Evolutionary conservation across 2,329 filamentous ascomycete species (phyloP).

Genomic region (Didymella keratinophila): DNA sequence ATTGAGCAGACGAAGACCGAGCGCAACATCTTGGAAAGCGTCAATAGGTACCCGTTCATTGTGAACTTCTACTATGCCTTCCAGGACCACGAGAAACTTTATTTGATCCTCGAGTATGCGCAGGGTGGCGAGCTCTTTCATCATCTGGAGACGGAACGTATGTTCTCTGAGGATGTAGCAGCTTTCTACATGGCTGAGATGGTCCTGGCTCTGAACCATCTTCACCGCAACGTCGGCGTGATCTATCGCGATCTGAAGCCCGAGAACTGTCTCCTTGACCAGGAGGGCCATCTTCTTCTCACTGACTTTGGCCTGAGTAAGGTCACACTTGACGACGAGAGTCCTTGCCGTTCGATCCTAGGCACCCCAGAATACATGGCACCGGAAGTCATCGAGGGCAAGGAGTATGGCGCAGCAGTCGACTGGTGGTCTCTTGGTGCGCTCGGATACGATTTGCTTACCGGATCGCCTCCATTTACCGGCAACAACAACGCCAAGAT

Average conservation of each 20-base stretch:
- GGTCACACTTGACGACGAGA: slow-evolving; percentile 78
- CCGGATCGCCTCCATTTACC: slow-evolving; percentile 88
- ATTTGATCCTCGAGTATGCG: slow-evolving; percentile 96
- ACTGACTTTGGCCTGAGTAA: slow-evolving; percentile 98
- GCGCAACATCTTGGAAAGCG: slow-evolving; percentile 90
- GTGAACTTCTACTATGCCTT: slow-evolving; percentile 99
- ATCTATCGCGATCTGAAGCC: slow-evolving; percentile 98
- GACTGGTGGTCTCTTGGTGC: slow-evolving; percentile 99
- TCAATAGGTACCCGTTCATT: slow-evolving; percentile 96
- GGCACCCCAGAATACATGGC: slow-evolving; percentile 99
- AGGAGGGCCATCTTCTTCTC: slow-evolving; percentile 88
- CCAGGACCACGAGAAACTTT: slow-evolving; percentile 96
- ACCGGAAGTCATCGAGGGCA: slow-evolving; percentile 87
- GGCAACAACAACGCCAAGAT: slow-evolving; percentile 94
- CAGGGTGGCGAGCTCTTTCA: slow-evolving; percentile 96
- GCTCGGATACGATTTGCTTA: slow-evolving; percentile 89
- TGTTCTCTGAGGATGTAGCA: slow-evolving; percentile 88
- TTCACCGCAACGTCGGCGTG: slow-evolving; percentile 90
- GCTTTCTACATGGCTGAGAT: slow-evolving; percentile 99
- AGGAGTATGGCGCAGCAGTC: slow-evolving; percentile 90
- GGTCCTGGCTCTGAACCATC: slow-evolving; percentile 89
- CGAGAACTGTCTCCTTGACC: slow-evolving; percentile 93
- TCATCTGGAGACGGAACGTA: slow-evolving; percentile 91
- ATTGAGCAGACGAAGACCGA: slow-evolving; percentile 98
- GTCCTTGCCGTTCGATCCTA: slow-evolving; percentile 84